Base-by-base conservation (phyloP, 768 basidiomycete genomes). In the Mycena leptocephala region DNA sequence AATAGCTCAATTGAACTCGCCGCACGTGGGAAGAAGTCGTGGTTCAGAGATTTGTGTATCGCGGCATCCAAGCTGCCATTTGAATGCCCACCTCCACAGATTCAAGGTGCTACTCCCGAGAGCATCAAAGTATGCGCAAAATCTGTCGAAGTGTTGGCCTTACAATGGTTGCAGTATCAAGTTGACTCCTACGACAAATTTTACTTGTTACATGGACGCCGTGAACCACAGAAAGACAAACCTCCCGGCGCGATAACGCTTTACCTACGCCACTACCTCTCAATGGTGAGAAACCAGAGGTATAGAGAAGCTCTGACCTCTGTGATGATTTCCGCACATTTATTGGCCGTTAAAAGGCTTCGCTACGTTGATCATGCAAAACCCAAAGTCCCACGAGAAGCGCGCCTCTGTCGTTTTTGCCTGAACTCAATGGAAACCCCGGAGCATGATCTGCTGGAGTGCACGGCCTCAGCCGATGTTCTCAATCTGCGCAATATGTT, bases 291-390 rank as follows among this genome's bases (percentile, higher is more conserved):
- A 6, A 58, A 53, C 2, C 35, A 41, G 32, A 32, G 8, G 9
- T 66, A 68, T 35, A 5, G 73, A 43, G 73, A 74, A 41, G 58
- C 72, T 8, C 20, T 74, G 2, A 74, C 72, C n/a, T 55, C 63
- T 14, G 22, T 74, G 6, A 39, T 74, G 51, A 53, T 74, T 3
- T 74, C 72, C 13, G 56, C 63, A 13, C 72, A 74, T 24, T 64
- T 51, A 6, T 37, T 74, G 3, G 72, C 72, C 22, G 72, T 74
- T 10, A 64, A 74, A 32, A 32, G n/a, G n/a, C n/a, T n/a, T n/a
- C n/a, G n/a, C n/a, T n/a, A n/a, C n/a, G n/a, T n/a, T n/a, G n/a
- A n/a, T n/a, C n/a, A n/a, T n/a, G n/a, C n/a, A n/a, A n/a, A n/a
- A n/a, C n/a, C n/a, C n/a, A n/a, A n/a, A n/a, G n/a, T n/a, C n/a